Conservation (phyloP, 2,329 filamentous ascomycete genomes). For the Amphichorda felina region DNA sequence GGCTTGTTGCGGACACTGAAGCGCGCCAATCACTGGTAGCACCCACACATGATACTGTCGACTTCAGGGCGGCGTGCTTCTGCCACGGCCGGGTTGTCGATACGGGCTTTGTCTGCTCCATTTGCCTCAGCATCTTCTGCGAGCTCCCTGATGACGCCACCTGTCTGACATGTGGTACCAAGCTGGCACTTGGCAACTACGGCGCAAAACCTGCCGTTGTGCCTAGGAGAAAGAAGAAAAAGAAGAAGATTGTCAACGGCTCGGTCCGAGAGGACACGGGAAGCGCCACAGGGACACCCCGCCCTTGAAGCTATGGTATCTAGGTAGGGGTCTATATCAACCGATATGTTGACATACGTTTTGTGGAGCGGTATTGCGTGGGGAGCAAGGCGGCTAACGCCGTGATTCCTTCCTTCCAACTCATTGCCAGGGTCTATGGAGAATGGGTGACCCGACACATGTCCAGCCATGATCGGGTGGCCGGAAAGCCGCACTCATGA, state of each 20-base stretch:
- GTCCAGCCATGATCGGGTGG: too few relatives aligned
- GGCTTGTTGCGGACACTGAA: constrained; percentile 58
- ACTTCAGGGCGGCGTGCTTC: constrained; percentile 97
- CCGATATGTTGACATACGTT: too few relatives aligned
- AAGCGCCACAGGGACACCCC: constrained; percentile 49
- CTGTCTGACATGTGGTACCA: constrained; percentile 76
- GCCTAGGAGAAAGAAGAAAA: constrained; percentile 62
- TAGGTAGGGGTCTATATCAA: too few relatives aligned
- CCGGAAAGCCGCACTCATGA: too few relatives aligned
- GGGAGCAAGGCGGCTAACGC: too few relatives aligned
- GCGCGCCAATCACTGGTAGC: constrained; percentile 53
- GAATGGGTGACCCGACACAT: too few relatives aligned
- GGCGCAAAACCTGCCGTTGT: constrained; percentile 68
- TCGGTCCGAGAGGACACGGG: constrained; percentile 41
- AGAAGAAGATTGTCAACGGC: constrained; percentile 51
- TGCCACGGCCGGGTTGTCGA: constrained; percentile 88
- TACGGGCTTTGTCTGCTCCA: constrained; percentile 88
- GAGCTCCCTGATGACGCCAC: constrained; percentile 46
- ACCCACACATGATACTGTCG: constrained; percentile 75
- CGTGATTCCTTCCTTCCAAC: too few relatives aligned
- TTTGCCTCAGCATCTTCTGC: constrained; percentile 93
- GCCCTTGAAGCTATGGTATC: constrained; percentile 10
- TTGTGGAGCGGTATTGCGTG: too few relatives aligned
- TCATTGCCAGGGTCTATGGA: too few relatives aligned
- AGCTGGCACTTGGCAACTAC: constrained; percentile 64